phyloP scores from a whole-genome alignment of 345 rosid genomes.

The Gossypium ekmanianum region DNA sequence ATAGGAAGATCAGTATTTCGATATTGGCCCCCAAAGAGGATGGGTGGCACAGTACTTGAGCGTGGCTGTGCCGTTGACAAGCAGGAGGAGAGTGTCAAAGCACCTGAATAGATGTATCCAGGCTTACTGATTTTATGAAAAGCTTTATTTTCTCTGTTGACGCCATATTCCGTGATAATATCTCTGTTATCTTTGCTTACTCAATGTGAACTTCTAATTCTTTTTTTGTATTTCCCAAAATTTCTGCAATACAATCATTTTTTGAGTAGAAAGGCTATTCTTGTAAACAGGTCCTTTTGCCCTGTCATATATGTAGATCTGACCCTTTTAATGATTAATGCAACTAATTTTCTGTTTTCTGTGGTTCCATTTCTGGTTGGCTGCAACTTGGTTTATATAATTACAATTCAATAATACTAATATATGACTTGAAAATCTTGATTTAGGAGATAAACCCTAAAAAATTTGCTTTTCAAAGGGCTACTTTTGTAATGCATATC shows the following conservation, averaged over 20 bases:
- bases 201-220: not conserved
- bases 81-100: slow-evolving; percentile 34
- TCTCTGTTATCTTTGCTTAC: slow-evolving; percentile 7
- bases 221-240: not conserved
- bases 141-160: not conserved
- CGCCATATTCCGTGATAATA: not conserved
- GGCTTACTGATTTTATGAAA: not conserved
- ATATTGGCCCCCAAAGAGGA: slow-evolving; percentile 89
- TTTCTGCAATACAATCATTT: not conserved
- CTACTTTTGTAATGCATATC: not conserved
- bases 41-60: slow-evolving; percentile 63
- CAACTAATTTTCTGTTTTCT: not conserved
- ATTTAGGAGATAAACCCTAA: not conserved
- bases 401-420: not conserved
- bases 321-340: not conserved
- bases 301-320: not conserved
- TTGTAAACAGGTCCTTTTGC: not conserved
- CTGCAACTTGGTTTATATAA: not conserved
- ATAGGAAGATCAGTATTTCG: slow-evolving; percentile 87
- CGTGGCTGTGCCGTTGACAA: slow-evolving; percentile 64
- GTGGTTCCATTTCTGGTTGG: not conserved
- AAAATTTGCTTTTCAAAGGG: not conserved
- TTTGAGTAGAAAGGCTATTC: slow-evolving; percentile 7
- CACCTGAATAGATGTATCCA: slow-evolving; percentile 12
- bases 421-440: not conserved